These are phyloP conservation scores for Raphanus sativus DNA, from an alignment of 345 rosid species.

Conservation along the genomic window DNA sequence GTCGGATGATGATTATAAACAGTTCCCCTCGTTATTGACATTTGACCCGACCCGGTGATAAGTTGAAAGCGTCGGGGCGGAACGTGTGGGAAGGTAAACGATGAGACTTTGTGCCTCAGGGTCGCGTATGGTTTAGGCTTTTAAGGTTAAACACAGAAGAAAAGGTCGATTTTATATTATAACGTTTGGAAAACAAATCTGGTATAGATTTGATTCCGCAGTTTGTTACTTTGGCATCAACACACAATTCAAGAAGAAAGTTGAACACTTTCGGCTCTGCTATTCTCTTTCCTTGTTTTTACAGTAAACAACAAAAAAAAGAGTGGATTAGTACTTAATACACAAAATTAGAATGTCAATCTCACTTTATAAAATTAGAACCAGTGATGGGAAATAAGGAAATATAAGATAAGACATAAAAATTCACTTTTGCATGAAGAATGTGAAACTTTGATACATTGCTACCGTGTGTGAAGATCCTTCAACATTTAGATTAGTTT, in stretches of 20 bases:
- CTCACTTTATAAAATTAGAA: neutral
- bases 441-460: neutral
- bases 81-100: conserved; percentile 29
- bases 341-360: neutral
- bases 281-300: neutral
- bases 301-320: neutral
- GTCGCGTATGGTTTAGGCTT: conserved; percentile 30
- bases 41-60: conserved; percentile 30
- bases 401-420: neutral
- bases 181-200: neutral
- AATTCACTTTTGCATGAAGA: neutral
- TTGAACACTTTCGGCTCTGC: conserved; percentile 10
- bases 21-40: conserved; percentile 23
- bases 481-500: neutral
- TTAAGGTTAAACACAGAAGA: neutral
- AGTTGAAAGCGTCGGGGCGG: neutral
- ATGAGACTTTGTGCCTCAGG: conserved; percentile 14
- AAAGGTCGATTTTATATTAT: neutral
- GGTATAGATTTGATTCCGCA: conserved; percentile 3
- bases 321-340: neutral
- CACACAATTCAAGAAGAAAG: conserved; percentile 33
- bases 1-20: conserved; percentile 10
- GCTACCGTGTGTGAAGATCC: neutral
- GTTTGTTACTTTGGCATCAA: conserved; percentile 6
- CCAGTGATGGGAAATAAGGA: neutral